Conservation (phyloP, 2,329 filamentous ascomycete species). For the Trichoderma brevicompactum region DNA sequence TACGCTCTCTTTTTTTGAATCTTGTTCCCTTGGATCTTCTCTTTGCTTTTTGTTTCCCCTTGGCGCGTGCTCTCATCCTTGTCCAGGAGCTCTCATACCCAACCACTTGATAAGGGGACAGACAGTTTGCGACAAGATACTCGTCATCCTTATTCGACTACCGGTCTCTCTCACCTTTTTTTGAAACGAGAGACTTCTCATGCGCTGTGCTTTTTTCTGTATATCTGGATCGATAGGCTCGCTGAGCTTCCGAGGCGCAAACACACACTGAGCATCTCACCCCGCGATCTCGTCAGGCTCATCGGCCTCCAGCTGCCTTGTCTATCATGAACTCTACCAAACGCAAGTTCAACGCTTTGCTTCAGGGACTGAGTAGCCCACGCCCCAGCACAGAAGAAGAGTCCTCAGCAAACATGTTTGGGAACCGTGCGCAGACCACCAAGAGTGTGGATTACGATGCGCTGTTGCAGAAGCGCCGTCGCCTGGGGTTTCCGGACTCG, state of each 20-base stretch:
- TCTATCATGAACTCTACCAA: constrained; percentile 74
- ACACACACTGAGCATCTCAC: not conserved
- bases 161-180: not conserved
- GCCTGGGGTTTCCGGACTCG: constrained; percentile 51
- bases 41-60: not conserved
- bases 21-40: not conserved
- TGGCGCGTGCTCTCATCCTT: not conserved
- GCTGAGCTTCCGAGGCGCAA: not conserved
- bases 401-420: constrained; percentile 20
- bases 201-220: not conserved
- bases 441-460: constrained; percentile 42
- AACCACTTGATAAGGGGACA: constrained; percentile 10
- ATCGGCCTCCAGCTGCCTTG: not conserved
- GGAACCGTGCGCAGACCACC: constrained; percentile 28
- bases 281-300: not conserved
- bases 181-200: not conserved
- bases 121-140: not conserved
- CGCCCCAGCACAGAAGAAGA: constrained; percentile 30
- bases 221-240: not conserved
- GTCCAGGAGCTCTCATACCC: constrained; percentile 8
- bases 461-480: constrained; percentile 58
- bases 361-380: constrained; percentile 65
- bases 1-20: no score
- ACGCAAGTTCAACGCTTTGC: constrained; percentile 77
- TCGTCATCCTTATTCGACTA: not conserved